These are phyloP conservation scores for Blastobotrys attinorum DNA, from an alignment of 805 yeast genomes.

Conservation along the genomic window DNA sequence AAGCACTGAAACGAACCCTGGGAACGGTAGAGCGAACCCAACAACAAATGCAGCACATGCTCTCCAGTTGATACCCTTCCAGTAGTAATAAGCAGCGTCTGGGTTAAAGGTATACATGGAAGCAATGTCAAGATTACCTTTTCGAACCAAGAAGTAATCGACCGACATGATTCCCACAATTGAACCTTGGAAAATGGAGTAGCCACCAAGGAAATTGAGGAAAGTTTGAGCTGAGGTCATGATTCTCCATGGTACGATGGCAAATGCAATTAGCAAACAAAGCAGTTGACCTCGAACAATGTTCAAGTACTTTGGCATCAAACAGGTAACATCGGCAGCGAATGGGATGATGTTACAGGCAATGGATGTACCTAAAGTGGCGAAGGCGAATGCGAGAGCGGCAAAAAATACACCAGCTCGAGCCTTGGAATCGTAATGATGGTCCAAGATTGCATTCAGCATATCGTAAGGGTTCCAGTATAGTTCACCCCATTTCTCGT, in stretches of 20 bases:
- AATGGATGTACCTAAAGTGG: constrained; percentile 25
- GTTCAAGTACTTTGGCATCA: constrained; percentile 51
- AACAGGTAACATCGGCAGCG: constrained; percentile 41
- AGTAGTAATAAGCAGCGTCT: constrained; percentile 37
- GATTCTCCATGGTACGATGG: constrained; percentile 34
- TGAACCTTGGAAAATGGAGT: constrained; percentile 37
- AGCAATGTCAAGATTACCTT: constrained; percentile 33
- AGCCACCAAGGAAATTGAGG: constrained; percentile 31
- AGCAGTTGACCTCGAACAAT: constrained; percentile 43
- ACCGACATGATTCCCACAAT: constrained; percentile 32
- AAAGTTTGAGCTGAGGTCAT: constrained; percentile 32
- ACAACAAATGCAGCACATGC: constrained; percentile 31
- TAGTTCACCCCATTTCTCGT: constrained; percentile 34
- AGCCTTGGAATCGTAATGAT: constrained; percentile 32
- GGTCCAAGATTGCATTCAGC: constrained; percentile 33
- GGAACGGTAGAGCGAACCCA: constrained; percentile 12
- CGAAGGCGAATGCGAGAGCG: constrained; percentile 15
- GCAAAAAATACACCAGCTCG: constrained; percentile 29
- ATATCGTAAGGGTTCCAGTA: constrained; percentile 43
- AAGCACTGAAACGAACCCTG: constrained; percentile 8
- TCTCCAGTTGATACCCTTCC: constrained; percentile 39
- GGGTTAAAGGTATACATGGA: constrained; percentile 33
- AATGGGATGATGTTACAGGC: constrained; percentile 39
- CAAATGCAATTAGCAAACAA: constrained; percentile 10
- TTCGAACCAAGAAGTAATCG: constrained; percentile 38